Evolutionary conservation across 352 stramenopile genomes (phyloP), one percentile per base, ranked within the genome.

Genomic region (Globisporangium perplexum): DNA sequence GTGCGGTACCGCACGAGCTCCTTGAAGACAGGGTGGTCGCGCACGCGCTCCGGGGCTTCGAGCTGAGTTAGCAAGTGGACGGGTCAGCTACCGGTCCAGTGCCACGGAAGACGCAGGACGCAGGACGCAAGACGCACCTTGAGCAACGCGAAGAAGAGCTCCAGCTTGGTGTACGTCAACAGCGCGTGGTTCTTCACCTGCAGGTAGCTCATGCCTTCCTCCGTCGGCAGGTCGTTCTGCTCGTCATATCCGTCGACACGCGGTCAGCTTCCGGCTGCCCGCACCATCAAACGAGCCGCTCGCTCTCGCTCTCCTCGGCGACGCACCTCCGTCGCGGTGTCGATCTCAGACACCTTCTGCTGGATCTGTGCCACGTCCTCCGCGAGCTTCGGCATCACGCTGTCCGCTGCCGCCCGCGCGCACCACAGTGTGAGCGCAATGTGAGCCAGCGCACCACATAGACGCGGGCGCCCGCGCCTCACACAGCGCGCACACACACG

Each of bases 171-270:
- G 76, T 94, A 94, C 47, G 67, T 83, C 50, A 94, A 68, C 53
- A 94, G 66, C 50, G 79, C 81, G 55, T 94, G 83, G 73, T 90
- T 94, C 71, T 94, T 94, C 57, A 94, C 81, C 57, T 94, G 83
- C 58, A 94, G 50, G 55, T 83, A 90, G 47, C 76, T 76, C 72
- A 94, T 88, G 46, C 83, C 83, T 18, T 61, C 49, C 24, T 85
- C 68, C 1, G 81, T 89, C 44, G 67, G 35, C 41, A 91, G 59
- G 28, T 90, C 71, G 46, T 63, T 72, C 77, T 91, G 53, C 38
- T 15, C 26, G 10, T 22, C 48, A 56, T 3, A n/a, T n/a, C n/a
- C n/a, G n/a, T n/a, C n/a, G n/a, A n/a, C 20, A 39, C 14, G 14
- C 33, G 7, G 11, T 12, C 33, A 12, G 0, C 33, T 17, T 12